Evolutionary conservation across 2,329 filamentous ascomycete genomes (phyloP).

Genomic region (Verticillium alfalfae): DNA sequence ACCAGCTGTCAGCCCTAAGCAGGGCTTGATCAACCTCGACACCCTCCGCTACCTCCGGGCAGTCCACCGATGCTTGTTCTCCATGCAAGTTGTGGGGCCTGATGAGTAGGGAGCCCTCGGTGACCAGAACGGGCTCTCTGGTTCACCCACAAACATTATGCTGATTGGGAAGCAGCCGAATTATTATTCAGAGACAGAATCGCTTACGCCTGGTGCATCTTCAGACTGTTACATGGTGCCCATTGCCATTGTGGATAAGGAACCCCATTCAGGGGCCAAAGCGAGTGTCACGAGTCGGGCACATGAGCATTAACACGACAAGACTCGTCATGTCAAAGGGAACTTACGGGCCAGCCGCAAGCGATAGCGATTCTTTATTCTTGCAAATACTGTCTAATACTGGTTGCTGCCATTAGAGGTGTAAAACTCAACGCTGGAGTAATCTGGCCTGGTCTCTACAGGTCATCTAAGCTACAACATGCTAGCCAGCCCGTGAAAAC

Average conservation of each 20-base stretch:
- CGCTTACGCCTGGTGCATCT: neutral
- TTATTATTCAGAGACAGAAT: neutral
- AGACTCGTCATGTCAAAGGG: neutral
- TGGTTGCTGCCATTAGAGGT: neutral
- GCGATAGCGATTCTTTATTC: neutral
- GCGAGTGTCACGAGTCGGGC: neutral
- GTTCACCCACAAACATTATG: neutral
- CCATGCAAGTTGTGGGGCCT: neutral
- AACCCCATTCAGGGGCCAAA: neutral
- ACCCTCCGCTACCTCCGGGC: neutral
- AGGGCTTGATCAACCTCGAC: no score
- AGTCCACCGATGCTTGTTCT: neutral
- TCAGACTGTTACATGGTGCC: neutral
- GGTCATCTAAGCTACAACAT: neutral
- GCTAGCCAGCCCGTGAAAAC: neutral
- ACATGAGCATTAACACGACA: neutral
- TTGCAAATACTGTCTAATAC: neutral
- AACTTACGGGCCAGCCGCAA: neutral
- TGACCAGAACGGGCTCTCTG: neutral
- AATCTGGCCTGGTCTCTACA: neutral
- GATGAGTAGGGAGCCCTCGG: neutral
- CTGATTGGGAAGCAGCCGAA: neutral
- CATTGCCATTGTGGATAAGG: neutral
- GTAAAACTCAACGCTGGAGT: neutral
- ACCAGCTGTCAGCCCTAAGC: neutral